A percentile compares a stretch with the other conserved stretches of the same genome.
phyloP scores from a whole-genome alignment of 83 land plant species.

The Picea mariana region DNA sequence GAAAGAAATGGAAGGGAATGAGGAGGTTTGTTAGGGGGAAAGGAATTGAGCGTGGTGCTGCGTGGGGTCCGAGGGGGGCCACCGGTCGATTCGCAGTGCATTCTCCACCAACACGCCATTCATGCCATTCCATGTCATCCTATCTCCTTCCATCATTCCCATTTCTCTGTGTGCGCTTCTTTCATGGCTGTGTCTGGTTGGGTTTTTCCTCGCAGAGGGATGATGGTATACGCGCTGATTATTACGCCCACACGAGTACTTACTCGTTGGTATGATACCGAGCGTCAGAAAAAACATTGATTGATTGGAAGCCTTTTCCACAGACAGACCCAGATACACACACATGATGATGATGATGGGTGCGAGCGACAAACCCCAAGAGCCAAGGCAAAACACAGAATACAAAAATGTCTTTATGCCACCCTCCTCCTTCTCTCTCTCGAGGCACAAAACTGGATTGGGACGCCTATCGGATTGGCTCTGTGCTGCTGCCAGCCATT shows the following conservation, averaged over 20 bases:
- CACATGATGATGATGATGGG: conserved; percentile 9
- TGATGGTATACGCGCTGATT: conserved; percentile 1
- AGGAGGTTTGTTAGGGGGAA: too few relatives aligned
- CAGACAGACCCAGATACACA: neutral
- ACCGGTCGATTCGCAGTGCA: too few relatives aligned
- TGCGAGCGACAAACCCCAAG: neutral
- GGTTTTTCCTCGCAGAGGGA: neutral
- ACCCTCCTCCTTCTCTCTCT: neutral
- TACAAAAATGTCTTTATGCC: neutral
- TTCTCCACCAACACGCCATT: too few relatives aligned
- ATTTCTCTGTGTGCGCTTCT: too few relatives aligned
- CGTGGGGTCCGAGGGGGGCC: too few relatives aligned
- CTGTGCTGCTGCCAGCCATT: too few relatives aligned
- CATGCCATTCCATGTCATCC: too few relatives aligned
- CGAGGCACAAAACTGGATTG: neutral
- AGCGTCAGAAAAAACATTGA: conserved; percentile 6
- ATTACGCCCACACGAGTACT: conserved; percentile 19
- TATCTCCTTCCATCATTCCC: too few relatives aligned
- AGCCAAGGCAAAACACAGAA: neutral
- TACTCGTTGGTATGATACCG: neutral
- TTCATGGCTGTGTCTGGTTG: too few relatives aligned
- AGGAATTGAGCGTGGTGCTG: too few relatives aligned
- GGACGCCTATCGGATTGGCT: neutral
- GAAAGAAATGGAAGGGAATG: too few relatives aligned
- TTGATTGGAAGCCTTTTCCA: conserved; percentile 9